Evolutionary conservation across 257 asterid species (phyloP).

Genomic region (Echium plantagineum): DNA sequence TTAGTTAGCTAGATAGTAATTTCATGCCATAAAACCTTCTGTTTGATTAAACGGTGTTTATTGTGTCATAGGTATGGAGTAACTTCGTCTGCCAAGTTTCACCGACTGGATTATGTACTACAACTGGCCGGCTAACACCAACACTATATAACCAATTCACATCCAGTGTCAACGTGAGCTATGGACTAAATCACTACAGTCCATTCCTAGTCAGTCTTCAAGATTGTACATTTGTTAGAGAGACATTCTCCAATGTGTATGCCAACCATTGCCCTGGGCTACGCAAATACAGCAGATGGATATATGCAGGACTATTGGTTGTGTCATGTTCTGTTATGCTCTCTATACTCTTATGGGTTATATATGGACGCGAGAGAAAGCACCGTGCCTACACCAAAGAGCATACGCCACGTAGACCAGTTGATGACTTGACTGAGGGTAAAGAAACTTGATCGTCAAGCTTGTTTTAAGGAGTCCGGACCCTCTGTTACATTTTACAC

Average conservation of each 20-base stretch:
- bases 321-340: conserved; percentile 61
- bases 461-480: background rate
- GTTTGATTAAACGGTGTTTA: background rate
- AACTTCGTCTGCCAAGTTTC: conserved; percentile 57
- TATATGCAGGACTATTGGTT: conserved; percentile 59
- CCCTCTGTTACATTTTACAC: too few species aligned
- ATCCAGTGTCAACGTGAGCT: conserved; percentile 57
- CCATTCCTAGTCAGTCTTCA: conserved; percentile 59
- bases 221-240: conserved; percentile 67
- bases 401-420: conserved; percentile 15
- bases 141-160: conserved; percentile 48
- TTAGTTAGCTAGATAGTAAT: too few species aligned
- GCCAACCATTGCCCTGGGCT: conserved; percentile 51
- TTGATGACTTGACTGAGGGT: conserved; percentile 17
- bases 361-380: conserved; percentile 74
- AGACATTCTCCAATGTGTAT: conserved; percentile 43
- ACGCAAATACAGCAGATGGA: conserved; percentile 34
- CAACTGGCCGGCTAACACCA: conserved; percentile 74
- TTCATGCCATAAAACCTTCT: background rate
- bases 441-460: conserved; percentile 12
- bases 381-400: conserved; percentile 61
- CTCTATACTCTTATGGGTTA: conserved; percentile 70
- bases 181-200: conserved; percentile 43
- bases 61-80: conserved; percentile 49
- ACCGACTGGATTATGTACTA: conserved; percentile 34